A percentile compares a stretch with the other conserved stretches of the same genome.
These are phyloP conservation scores for Apiospora arundinis DNA, from an alignment of 2,329 filamentous ascomycete species.

Conservation along the genomic window DNA sequence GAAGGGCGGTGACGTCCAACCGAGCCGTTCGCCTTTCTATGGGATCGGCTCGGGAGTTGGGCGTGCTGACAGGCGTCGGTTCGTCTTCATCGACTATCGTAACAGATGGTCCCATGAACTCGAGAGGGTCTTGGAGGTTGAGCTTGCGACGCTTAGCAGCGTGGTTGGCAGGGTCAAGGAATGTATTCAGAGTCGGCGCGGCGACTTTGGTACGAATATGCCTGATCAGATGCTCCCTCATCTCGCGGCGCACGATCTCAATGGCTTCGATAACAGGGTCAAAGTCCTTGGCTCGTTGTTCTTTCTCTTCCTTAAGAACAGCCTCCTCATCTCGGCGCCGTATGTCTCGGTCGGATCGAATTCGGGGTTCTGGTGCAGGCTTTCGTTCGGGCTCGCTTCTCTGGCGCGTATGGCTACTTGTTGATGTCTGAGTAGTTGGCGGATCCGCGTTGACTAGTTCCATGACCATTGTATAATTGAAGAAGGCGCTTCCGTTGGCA, in stretches of 20 bases:
- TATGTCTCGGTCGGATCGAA: slow-evolving; percentile 75
- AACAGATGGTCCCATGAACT: slow-evolving; percentile 46
- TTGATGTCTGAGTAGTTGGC: slow-evolving; percentile 39
- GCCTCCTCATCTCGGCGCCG: slow-evolving; percentile 75
- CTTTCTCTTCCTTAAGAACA: slow-evolving; percentile 90
- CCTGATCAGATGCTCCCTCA: slow-evolving; percentile 85
- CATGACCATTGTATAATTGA: slow-evolving; percentile 93
- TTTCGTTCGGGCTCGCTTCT: slow-evolving; percentile 35
- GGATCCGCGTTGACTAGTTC: slow-evolving; percentile 65
- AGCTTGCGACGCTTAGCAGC: slow-evolving; percentile 78
- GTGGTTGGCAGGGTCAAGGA: slow-evolving; percentile 83
- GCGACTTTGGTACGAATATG: slow-evolving; percentile 90
- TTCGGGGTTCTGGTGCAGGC: slow-evolving; percentile 52
- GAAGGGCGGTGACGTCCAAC: slow-evolving; percentile 68
- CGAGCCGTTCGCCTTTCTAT: slow-evolving; percentile 66
- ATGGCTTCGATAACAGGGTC: slow-evolving; percentile 89
- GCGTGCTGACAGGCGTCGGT: slow-evolving; percentile 68
- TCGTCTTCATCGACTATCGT: slow-evolving; percentile 63
- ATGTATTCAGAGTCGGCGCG: slow-evolving; percentile 79
- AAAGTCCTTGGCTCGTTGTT: slow-evolving; percentile 82
- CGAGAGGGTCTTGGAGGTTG: slow-evolving; percentile 74
- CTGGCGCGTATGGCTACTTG: slow-evolving; percentile 33
- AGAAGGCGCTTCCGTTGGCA: slow-evolving; percentile 83
- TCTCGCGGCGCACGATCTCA: slow-evolving; percentile 77
- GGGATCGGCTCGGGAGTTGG: slow-evolving; percentile 66